Evolutionary conservation across 2,329 filamentous ascomycete species (phyloP), one percentile per base, ranked within the genome.

Genomic region (Fusarium temperatum): DNA sequence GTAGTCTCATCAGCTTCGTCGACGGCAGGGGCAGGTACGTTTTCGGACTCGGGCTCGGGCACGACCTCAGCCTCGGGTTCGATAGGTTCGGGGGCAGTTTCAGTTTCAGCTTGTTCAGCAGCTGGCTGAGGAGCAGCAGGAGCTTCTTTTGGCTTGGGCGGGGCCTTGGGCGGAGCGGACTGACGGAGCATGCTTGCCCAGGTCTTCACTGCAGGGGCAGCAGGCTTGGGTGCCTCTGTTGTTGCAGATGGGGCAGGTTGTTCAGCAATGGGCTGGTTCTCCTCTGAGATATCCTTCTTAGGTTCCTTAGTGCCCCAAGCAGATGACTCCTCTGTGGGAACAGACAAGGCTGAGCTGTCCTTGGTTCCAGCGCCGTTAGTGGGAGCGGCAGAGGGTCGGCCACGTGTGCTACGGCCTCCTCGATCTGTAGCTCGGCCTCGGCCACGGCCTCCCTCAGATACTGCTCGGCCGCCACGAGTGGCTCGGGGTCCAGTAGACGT

Each of bases 101-200:
- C 86, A 42, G 74, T 68, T 68, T 82, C 80, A 69, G 73, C 57
- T 38, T 76, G 59, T 70, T 82, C 80, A 63, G 75, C 65, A 53
- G 77, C 75, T 66, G 85, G 82, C 77, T 87, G 85, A 30, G 85
- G 82, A 39, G 81, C 82, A 69, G 85, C 83, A 68, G 85, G 81
- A n/a, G 82, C 78, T 76, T 89, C 85, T 80, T 87, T 87, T 54
- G 86, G 84, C 82, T 88, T 88, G 44, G 89, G 87, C 42, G 87
- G 84, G 45, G 88, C 85, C 84, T 92, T 92, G 47, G 86, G 87
- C 50, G 81, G 83, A 48, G 88, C 85, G 41, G 91, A 86, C 80
- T 89, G 85, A 78, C 89, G 89, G 72, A 94, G 89, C 87, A 95
- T 92, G 83, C 92, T 93, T 42, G 93, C 93, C 93, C 93, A 95